Base-by-base conservation (phyloP, 768 basidiomycete species). In the Galerina sulciceps region DNA sequence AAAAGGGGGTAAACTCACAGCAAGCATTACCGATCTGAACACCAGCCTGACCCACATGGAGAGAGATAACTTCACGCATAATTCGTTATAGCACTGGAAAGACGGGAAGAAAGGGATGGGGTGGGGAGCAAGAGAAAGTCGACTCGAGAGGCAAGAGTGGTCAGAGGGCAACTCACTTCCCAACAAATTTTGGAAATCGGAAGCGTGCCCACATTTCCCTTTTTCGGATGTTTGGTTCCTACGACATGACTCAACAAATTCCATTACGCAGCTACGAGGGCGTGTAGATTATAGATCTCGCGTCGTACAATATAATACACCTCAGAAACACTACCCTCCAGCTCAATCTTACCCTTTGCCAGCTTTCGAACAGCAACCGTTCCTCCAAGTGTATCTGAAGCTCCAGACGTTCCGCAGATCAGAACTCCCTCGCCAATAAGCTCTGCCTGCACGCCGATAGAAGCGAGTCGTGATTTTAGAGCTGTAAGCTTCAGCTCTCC, bases 1-100 rank as follows among this genome's bases (percentile, higher is more conserved):
- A 43, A 47, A 42, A 43, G 6, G 23, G 8, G 41, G 23, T 62
- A 14, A 37, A 82, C 91, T 79, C 72, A 93, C 96, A 96, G 82
- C 94, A 99, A 65, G 96, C 94, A 77, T 97, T 98, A 67, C 91
- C 91, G 64, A 93, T 93, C 75, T 93, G 91, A 58, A 93, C 88
- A 82, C 94, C 94, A 74, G 96, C 96, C 82, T 99, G 96, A 65
- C 96, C 96, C 69, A 97, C 93, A 72, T 97, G 94, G 65, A 97
- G 79, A 72, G 93, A 96, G 78, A 97, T 96, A 72, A 97, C 94
- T 88, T 93, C 91, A 77, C 91, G 89, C 91, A 93, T 92, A 74
- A 62, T 70, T 70, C 50, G 68, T 71, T 63, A 60, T 37, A 48
- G 60, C 53, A 58, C 59, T 60, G 34, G 61, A 44, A 34, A 40